These are phyloP conservation scores for Solanum rostratum DNA, from an alignment of 257 asterid genomes.

Conservation along the genomic window DNA sequence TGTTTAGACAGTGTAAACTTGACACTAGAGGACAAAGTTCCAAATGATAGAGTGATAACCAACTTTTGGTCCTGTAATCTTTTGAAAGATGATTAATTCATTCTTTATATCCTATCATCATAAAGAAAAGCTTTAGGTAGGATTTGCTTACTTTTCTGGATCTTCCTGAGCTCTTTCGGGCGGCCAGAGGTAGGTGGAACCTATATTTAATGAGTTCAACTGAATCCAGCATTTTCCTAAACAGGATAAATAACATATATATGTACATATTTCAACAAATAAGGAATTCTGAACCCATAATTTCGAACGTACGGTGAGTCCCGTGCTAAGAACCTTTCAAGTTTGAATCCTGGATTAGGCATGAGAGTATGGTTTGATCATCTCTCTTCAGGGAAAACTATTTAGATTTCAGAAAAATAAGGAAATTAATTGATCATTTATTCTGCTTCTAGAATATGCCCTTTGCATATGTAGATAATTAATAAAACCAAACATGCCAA, in stretches of 20 bases:
- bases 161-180: background rate
- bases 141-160: background rate
- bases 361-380: background rate
- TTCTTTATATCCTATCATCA: background rate
- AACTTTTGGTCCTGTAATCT: background rate
- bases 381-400: background rate
- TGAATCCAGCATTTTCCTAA: background rate
- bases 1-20: background rate
- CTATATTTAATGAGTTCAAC: background rate
- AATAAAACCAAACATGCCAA: background rate
- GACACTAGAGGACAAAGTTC: background rate
- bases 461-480: background rate
- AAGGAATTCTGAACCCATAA: background rate
- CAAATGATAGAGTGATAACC: background rate
- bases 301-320: background rate
- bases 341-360: background rate
- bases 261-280: background rate
- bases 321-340: background rate
- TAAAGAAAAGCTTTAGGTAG: background rate
- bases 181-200: background rate
- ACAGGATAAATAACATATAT: background rate
- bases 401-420: background rate
- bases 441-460: conserved; percentile 1
- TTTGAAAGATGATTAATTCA: background rate
- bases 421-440: background rate